phyloP scores from a whole-genome alignment of 805 yeast species.

The Cyberlindnera euphorbiiphila region DNA sequence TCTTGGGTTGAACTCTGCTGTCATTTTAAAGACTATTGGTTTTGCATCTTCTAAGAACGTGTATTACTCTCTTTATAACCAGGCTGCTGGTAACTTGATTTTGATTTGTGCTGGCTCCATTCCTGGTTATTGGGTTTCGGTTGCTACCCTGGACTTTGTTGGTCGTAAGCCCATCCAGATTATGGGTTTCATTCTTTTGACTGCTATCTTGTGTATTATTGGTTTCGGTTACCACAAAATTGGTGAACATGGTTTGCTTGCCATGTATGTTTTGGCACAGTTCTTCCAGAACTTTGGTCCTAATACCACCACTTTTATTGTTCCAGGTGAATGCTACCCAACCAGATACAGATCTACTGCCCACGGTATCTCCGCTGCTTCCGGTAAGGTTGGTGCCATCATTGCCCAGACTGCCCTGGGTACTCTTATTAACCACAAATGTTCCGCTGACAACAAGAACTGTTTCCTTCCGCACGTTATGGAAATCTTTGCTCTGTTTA shows the following conservation, averaged over 20 bases:
- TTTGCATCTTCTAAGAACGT: slow-evolving; percentile 70
- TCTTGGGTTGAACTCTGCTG: slow-evolving; percentile 76
- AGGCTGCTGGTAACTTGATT: slow-evolving; percentile 90
- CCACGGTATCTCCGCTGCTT: slow-evolving; percentile 91
- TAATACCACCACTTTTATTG: slow-evolving; percentile 84
- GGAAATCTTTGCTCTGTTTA: slow-evolving; percentile 90
- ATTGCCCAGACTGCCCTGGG: slow-evolving; percentile 87
- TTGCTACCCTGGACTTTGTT: slow-evolving; percentile 71
- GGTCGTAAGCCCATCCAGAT: slow-evolving; percentile 87
- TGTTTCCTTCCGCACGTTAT: slow-evolving; percentile 91
- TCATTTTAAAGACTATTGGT: slow-evolving; percentile 79
- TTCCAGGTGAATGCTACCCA: slow-evolving; percentile 92
- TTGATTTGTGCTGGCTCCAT: slow-evolving; percentile 91
- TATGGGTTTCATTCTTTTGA: slow-evolving; percentile 68
- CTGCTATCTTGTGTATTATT: slow-evolving; percentile 69
- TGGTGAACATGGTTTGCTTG: slow-evolving; percentile 63
- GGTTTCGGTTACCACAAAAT: slow-evolving; percentile 82
- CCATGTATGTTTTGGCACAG: slow-evolving; percentile 74
- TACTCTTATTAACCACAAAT: slow-evolving; percentile 75
- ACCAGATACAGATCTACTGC: slow-evolving; percentile 95
- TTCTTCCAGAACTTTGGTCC: slow-evolving; percentile 93
- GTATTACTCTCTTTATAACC: slow-evolving; percentile 65
- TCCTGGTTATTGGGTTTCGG: slow-evolving; percentile 90
- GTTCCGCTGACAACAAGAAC: slow-evolving; percentile 50
- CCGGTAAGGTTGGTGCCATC: slow-evolving; percentile 90